A percentile compares a stretch with the other conserved stretches of the same genome.
Conservation (phyloP, 2,329 filamentous ascomycete genomes). For the Calonectria montana region DNA sequence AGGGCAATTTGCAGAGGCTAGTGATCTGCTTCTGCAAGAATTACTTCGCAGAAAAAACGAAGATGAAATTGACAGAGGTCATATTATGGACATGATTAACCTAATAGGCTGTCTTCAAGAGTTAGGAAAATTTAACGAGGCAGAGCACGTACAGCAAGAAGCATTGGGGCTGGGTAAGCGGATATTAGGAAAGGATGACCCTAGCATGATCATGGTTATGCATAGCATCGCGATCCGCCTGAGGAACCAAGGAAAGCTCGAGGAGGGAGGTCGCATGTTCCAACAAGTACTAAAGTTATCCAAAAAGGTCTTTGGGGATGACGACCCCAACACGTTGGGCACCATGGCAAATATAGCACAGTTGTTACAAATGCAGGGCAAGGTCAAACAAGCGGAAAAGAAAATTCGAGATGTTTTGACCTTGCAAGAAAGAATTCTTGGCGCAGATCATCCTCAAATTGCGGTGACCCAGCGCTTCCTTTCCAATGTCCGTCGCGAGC, state of each 20-base stretch:
- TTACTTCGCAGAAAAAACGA: neutral
- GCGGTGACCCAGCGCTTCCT: too few relatives aligned
- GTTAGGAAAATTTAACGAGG: neutral
- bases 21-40: neutral
- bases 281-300: neutral
- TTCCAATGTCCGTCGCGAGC: too few relatives aligned
- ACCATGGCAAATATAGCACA: neutral
- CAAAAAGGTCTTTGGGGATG: neutral
- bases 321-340: neutral
- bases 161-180: neutral
- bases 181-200: neutral
- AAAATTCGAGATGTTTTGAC: neutral
- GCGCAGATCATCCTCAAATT: neutral
- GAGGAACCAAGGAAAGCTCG: neutral
- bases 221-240: neutral
- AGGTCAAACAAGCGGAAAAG: slow-evolving; percentile 33
- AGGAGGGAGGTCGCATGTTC: slow-evolving; percentile 26
- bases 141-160: neutral
- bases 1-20: neutral
- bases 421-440: neutral
- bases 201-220: neutral
- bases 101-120: neutral
- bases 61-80: neutral
- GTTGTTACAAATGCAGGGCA: neutral
- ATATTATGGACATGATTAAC: neutral